These are phyloP conservation scores for Polyporus tsugae DNA, from an alignment of 1,284 basidiomycete species.

Conservation along the genomic window DNA sequence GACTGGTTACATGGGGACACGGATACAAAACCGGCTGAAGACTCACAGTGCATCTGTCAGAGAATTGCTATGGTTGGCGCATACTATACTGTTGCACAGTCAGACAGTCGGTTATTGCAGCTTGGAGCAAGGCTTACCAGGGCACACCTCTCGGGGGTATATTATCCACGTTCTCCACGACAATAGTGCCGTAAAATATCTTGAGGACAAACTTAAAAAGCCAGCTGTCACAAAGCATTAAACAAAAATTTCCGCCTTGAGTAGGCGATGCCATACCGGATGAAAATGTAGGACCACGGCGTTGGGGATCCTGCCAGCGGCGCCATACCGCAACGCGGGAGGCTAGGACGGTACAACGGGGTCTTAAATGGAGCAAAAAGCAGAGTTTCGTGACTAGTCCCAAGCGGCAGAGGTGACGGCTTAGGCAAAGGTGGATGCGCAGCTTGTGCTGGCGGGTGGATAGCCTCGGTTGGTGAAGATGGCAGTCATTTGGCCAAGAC, in stretches of 20 bases:
- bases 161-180: conserved; percentile 79
- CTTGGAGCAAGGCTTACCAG: conserved; percentile 56
- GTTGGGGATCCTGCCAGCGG: conserved; percentile 43
- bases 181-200: conserved; percentile 88
- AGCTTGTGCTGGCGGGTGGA: conserved; percentile 2
- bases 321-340: conserved; percentile 2
- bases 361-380: neutral
- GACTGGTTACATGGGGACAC: conserved; percentile 62
- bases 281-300: conserved; percentile 73
- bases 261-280: conserved; percentile 54
- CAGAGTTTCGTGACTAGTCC: neutral
- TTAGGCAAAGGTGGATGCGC: neutral
- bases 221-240: conserved; percentile 49
- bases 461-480: neutral
- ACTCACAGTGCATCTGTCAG: conserved; percentile 85
- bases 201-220: conserved; percentile 83
- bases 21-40: neutral
- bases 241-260: neutral
- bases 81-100: conserved; percentile 59
- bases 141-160: conserved; percentile 77
- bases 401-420: neutral
- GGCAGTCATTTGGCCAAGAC: conserved; percentile 1
- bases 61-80: conserved; percentile 86
- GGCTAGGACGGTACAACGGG: neutral
- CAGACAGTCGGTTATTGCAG: neutral